A percentile compares a stretch with the other conserved stretches of the same genome.
phyloP scores from a whole-genome alignment of 1,284 basidiomycete species.

The Anthracocystis panici-leucophaei region DNA sequence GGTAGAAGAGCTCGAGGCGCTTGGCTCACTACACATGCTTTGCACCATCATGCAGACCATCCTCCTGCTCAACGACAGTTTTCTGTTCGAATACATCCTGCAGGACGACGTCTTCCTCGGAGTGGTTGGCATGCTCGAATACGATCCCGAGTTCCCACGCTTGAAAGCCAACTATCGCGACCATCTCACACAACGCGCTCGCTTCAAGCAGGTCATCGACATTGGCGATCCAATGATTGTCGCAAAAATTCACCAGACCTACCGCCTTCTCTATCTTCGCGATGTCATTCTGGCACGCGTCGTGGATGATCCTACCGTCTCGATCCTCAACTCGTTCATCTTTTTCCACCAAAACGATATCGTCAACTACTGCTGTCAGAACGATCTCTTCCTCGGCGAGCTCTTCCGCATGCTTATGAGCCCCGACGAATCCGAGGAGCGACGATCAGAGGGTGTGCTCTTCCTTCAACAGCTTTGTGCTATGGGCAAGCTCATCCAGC shows the following conservation, averaged over 20 bases:
- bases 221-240: constrained; percentile 65
- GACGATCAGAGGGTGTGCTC: constrained; percentile 70
- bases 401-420: constrained; percentile 75
- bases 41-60: constrained; percentile 96
- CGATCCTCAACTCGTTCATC: constrained; percentile 94
- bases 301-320: constrained; percentile 95
- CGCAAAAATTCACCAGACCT: constrained; percentile 89
- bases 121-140: constrained; percentile 96
- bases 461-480: constrained; percentile 92
- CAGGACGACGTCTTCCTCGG: constrained; percentile 92
- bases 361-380: constrained; percentile 86
- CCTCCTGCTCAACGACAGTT: constrained; percentile 92
- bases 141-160: constrained; percentile 94
- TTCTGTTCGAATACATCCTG: constrained; percentile 92
- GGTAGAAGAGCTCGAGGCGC: constrained; percentile 90
- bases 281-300: constrained; percentile 95
- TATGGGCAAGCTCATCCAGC: constrained; percentile 96
- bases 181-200: constrained; percentile 83
- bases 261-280: constrained; percentile 94
- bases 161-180: constrained; percentile 97
- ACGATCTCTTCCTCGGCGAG: constrained; percentile 80
- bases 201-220: constrained; percentile 74
- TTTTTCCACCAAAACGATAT: constrained; percentile 99
- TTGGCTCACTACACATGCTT: constrained; percentile 88
- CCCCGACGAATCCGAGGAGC: constrained; percentile 36